phyloP scores from a whole-genome alignment of 305 asterid species.

The Coffea humblotiana region DNA sequence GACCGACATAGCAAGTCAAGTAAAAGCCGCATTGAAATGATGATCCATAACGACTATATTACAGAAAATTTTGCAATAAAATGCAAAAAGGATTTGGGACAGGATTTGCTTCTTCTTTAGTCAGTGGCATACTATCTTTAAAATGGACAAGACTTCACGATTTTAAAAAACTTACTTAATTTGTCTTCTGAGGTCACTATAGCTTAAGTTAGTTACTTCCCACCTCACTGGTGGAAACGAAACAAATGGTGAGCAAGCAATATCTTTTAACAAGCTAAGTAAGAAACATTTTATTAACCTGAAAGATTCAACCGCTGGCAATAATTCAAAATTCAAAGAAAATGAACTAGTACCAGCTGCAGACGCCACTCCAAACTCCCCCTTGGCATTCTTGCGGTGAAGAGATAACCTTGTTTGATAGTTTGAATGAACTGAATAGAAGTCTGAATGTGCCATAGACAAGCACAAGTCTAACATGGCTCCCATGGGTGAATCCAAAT shows the following conservation, averaged over 20 bases:
- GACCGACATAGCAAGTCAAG: too few species aligned
- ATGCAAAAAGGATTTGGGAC: too few species aligned
- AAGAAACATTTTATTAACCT: neutral
- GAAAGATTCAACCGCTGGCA: neutral
- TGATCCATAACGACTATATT: too few species aligned
- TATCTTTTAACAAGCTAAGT: neutral
- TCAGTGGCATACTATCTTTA: neutral
- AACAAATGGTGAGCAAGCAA: neutral
- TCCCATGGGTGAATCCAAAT: slow-evolving; percentile 43
- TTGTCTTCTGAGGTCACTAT: neutral
- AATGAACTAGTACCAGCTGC: slow-evolving; percentile 27
- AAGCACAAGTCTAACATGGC: slow-evolving; percentile 47
- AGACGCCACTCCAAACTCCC: slow-evolving; percentile 21
- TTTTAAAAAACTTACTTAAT: neutral
- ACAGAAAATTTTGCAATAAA: neutral
- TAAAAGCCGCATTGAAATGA: neutral
- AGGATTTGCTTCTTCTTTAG: too few species aligned
- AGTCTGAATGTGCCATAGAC: slow-evolving; percentile 47
- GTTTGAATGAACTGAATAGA: slow-evolving; percentile 35
- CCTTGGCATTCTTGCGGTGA: slow-evolving; percentile 22
- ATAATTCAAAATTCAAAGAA: neutral
- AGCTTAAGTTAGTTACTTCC: neutral
- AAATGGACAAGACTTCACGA: neutral
- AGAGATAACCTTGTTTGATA: slow-evolving; percentile 30
- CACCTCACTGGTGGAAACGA: slow-evolving; percentile 1